Percentiles rank a stretch among this genome's conserved stretches.
Conservation (phyloP, 768 basidiomycete genomes). For the Tephrocybe rancida region DNA sequence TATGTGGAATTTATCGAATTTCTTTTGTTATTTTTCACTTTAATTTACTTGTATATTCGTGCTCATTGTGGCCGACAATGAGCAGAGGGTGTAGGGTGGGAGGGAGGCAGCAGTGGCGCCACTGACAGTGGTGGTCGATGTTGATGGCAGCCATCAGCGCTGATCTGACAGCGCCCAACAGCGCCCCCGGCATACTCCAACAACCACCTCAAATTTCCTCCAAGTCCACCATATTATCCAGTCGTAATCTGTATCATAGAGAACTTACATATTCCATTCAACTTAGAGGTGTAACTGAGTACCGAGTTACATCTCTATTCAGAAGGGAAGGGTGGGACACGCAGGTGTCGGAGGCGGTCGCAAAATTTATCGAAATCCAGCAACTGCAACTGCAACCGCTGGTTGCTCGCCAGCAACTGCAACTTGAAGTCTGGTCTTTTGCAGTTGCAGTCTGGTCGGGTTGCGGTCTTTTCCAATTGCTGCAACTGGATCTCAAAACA, state of each 20-base stretch:
- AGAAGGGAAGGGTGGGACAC: neutral
- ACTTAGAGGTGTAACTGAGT: neutral
- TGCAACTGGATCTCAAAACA: no score
- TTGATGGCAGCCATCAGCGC: neutral
- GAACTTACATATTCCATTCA: neutral
- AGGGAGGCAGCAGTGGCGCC: neutral
- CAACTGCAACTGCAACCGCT: no score
- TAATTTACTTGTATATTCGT: neutral
- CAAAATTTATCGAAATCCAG: no score
- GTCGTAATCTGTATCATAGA: neutral
- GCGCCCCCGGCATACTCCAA: neutral
- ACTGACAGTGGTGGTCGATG: neutral
- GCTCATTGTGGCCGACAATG: neutral
- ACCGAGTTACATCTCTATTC: neutral
- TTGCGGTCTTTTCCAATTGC: no score
- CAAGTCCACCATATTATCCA: conserved; percentile 2
- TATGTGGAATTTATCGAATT: neutral
- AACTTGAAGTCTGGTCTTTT: no score
- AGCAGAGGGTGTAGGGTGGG: neutral
- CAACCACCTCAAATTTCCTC: neutral
- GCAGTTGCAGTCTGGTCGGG: no score
- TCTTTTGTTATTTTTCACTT: neutral
- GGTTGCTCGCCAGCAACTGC: no score
- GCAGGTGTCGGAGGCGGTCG: neutral
- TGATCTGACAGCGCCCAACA: neutral